A percentile compares a stretch with the other conserved stretches of the same genome.
Conservation (phyloP, 78 protist species). For the Dictyostelium intermedium region DNA sequence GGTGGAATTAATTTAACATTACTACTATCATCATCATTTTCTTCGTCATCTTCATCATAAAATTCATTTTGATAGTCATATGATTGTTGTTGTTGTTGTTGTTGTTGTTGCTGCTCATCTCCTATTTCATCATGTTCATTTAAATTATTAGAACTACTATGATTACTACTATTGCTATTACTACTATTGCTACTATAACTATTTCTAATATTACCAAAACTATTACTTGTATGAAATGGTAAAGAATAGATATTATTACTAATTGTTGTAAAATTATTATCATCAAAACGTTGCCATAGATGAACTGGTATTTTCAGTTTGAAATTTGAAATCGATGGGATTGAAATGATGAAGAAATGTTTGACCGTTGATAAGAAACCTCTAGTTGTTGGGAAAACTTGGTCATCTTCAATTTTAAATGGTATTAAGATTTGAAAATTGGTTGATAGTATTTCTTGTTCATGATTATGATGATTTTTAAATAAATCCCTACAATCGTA, state of each 20-base stretch:
- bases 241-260: not conserved
- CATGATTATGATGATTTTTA: not conserved
- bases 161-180: not conserved
- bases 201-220: not conserved
- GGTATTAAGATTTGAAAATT: conserved; percentile 26
- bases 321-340: conserved; percentile 21
- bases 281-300: conserved; percentile 10
- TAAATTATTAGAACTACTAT: not conserved
- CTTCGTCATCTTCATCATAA: not conserved
- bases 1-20: not conserved
- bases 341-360: conserved; percentile 50
- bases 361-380: conserved; percentile 47
- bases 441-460: not conserved
- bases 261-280: not conserved
- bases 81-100: not conserved
- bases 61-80: too few species aligned
- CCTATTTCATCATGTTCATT: not conserved
- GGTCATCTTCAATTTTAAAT: conserved; percentile 41
- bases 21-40: not conserved
- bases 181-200: not conserved
- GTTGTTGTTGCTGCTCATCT: not conserved
- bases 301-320: not conserved
- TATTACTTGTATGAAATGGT: not conserved
- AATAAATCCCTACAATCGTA: not conserved
- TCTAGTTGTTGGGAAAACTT: conserved; percentile 43